Evolutionary conservation across 1,284 basidiomycete genomes (phyloP).

Genomic region (Ustilago crameri): DNA sequence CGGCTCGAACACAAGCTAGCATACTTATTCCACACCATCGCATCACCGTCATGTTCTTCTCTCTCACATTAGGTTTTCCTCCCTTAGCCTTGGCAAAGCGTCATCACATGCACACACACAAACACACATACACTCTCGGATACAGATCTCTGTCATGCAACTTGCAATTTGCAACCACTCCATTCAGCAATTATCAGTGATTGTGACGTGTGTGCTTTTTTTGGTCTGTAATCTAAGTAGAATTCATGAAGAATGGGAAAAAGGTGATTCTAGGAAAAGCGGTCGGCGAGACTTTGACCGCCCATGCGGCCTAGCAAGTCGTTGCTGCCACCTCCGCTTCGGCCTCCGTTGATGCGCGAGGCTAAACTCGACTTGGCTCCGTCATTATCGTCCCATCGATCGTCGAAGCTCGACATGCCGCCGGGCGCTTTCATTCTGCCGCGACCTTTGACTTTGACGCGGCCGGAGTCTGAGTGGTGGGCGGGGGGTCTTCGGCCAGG

Average conservation of each 20-base stretch:
- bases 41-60: too few relatives aligned
- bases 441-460: conserved; percentile 39
- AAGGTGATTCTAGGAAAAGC: conserved; percentile 15
- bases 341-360: background rate
- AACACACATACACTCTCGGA: background rate
- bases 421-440: conserved; percentile 52
- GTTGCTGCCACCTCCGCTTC: too few relatives aligned
- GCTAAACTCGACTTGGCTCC: conserved; percentile 3
- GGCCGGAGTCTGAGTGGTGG: conserved; percentile 9
- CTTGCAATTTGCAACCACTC: too few relatives aligned
- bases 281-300: conserved; percentile 15
- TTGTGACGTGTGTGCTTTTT: too few relatives aligned
- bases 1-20: background rate
- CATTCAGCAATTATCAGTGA: too few relatives aligned
- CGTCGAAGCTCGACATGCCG: conserved; percentile 11
- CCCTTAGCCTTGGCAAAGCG: too few relatives aligned
- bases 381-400: conserved; percentile 10
- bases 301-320: conserved; percentile 17
- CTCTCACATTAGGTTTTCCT: background rate
- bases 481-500: conserved; percentile 26
- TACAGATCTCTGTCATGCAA: too few relatives aligned
- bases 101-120: background rate
- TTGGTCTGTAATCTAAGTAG: too few relatives aligned
- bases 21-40: too few relatives aligned
- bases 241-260: too few relatives aligned